phyloP scores from a whole-genome alignment of 1,284 basidiomycete species.

The Tremellales sp. region DNA sequence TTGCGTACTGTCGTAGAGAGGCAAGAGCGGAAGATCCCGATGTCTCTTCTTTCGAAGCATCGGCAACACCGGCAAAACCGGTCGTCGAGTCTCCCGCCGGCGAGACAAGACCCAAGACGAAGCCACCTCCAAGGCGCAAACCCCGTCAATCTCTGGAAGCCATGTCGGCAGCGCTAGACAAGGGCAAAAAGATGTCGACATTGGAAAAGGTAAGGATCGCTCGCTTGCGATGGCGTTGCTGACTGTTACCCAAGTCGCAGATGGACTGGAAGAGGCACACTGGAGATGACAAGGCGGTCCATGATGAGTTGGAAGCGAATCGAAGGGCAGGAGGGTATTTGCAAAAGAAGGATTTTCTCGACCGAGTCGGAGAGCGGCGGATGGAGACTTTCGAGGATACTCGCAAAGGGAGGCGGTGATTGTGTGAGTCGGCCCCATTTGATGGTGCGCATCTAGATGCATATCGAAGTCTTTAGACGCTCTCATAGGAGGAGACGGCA shows the following conservation, averaged over 20 bases:
- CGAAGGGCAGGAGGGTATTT: conserved; percentile 39
- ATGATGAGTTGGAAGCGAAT: conserved; percentile 41
- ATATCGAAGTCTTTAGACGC: too few species aligned
- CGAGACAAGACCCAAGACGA: conserved; percentile 13
- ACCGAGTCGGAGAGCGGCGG: conserved; percentile 39
- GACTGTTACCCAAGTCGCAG: conserved; percentile 31
- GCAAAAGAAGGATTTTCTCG: conserved; percentile 44
- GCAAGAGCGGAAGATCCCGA: neutral
- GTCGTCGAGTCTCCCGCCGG: neutral
- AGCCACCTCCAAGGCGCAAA: conserved; percentile 25
- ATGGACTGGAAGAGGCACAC: conserved; percentile 47
- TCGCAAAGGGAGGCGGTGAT: too few species aligned
- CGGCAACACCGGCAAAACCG: conserved; percentile 1
- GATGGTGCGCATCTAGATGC: too few species aligned
- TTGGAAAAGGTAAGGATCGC: conserved; percentile 40
- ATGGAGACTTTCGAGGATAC: conserved; percentile 14
- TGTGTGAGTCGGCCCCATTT: too few species aligned
- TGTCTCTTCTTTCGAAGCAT: neutral
- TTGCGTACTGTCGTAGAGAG: conserved; percentile 13
- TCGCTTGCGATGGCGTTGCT: neutral
- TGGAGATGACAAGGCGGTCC: conserved; percentile 15
- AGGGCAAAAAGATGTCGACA: conserved; percentile 48
- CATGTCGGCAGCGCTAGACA: conserved; percentile 42
- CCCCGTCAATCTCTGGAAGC: conserved; percentile 45
- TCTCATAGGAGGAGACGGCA: too few species aligned